A percentile compares a stretch with the other conserved stretches of the same genome.
phyloP scores from a whole-genome alignment of 352 stramenopile species.

The Phytophthora litchii region DNA sequence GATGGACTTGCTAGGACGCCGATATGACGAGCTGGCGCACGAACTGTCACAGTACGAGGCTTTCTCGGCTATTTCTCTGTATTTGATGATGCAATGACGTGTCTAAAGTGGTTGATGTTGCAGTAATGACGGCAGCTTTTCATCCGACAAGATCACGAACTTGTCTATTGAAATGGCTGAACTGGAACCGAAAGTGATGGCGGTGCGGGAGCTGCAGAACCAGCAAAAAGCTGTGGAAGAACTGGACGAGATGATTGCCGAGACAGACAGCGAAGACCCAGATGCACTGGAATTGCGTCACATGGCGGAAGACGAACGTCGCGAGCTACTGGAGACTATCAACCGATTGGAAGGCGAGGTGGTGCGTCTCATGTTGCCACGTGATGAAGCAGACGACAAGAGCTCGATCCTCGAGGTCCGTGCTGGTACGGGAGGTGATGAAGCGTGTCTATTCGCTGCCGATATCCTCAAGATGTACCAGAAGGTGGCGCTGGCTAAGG shows the following conservation, averaged over 20 bases:
- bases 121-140: conserved; percentile 80
- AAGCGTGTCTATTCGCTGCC: conserved; percentile 96
- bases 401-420: conserved; percentile 98
- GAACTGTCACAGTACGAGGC: conserved; percentile 65
- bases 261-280: conserved; percentile 47
- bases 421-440: conserved; percentile 95
- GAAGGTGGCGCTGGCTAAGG: conserved; percentile 80
- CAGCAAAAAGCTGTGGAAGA: conserved; percentile 90
- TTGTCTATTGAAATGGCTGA: conserved; percentile 88
- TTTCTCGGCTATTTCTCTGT: neutral
- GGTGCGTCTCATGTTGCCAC: conserved; percentile 78
- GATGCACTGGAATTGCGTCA: conserved; percentile 70
- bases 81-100: neutral
- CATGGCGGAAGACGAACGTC: conserved; percentile 80
- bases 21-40: conserved; percentile 68
- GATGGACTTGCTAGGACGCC: conserved; percentile 64
- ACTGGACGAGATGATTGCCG: conserved; percentile 87
- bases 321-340: conserved; percentile 59
- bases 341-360: conserved; percentile 64
- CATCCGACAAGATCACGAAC: conserved; percentile 74
- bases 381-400: conserved; percentile 92
- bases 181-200: conserved; percentile 72
- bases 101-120: conserved; percentile 7
- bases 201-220: conserved; percentile 82
- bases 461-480: conserved; percentile 95